These are phyloP conservation scores for Juncus inflexus DNA, from an alignment of 176 grass and related monocot species.

Conservation along the genomic window DNA sequence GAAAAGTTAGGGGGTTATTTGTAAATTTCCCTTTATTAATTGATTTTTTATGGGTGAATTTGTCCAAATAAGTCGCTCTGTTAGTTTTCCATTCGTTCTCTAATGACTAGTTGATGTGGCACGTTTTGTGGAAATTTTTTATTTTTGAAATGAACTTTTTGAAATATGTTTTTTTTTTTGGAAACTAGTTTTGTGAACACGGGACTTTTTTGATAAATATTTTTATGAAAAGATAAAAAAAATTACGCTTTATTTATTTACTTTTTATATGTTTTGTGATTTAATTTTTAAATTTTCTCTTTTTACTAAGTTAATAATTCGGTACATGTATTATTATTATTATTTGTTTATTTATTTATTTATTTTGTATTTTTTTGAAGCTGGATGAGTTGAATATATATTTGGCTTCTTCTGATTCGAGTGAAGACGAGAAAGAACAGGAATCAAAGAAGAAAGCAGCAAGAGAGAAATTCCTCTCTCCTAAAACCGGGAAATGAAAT, in stretches of 20 bases:
- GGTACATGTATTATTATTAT: no score
- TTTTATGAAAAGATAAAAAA: background rate
- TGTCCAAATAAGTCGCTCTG: no score
- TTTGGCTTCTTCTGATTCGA: slow-evolving; percentile 59
- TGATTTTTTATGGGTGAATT: no score
- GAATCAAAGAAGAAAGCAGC: slow-evolving; percentile 41
- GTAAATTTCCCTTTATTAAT: no score
- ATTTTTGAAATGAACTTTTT: no score
- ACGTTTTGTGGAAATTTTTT: no score
- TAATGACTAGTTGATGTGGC: no score
- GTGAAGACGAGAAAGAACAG: slow-evolving; percentile 47
- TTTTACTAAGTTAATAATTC: no score
- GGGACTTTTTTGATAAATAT: slow-evolving; percentile 1
- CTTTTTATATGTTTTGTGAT: slow-evolving; percentile 11
- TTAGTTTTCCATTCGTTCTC: no score
- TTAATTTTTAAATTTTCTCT: no score
- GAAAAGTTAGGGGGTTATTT: no score
- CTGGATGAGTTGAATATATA: slow-evolving; percentile 66
- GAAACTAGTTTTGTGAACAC: background rate
- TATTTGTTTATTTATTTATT: background rate
- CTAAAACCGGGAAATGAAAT: slow-evolving; percentile 33
- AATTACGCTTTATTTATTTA: background rate
- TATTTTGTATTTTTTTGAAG: slow-evolving; percentile 27
- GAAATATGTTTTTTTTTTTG: no score
- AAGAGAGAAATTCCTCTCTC: slow-evolving; percentile 52